phyloP scores from a whole-genome alignment of 2,329 filamentous ascomycete species.

The Fusarium palustre region DNA sequence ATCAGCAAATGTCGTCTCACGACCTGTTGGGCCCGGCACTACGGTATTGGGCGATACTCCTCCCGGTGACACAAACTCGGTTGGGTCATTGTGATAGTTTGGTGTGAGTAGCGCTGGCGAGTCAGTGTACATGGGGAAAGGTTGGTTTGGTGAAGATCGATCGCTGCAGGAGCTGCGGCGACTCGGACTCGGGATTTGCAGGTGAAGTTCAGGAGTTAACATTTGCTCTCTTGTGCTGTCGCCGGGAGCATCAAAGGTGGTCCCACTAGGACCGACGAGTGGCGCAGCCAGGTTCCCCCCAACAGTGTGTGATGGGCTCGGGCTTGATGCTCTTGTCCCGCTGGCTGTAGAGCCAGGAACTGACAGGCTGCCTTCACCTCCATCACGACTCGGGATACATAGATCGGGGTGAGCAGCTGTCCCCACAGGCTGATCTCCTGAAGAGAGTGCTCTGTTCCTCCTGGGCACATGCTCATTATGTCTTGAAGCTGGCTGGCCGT shows the following conservation, averaged over 20 bases:
- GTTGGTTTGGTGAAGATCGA: slow-evolving; percentile 64
- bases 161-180: slow-evolving; percentile 58
- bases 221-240: slow-evolving; percentile 15
- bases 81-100: slow-evolving; percentile 55
- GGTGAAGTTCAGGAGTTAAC: slow-evolving; percentile 50
- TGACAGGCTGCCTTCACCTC: slow-evolving; percentile 38
- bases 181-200: slow-evolving; percentile 64
- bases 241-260: slow-evolving; percentile 24
- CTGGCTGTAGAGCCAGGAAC: slow-evolving; percentile 32
- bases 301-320: slow-evolving; percentile 51
- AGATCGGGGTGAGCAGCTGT: slow-evolving; percentile 33
- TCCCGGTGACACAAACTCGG: slow-evolving; percentile 65
- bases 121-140: slow-evolving; percentile 78
- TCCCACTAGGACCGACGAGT: slow-evolving; percentile 47
- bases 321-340: slow-evolving; percentile 47
- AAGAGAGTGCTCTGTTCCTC: slow-evolving; percentile 59
- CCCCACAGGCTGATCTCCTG: slow-evolving; percentile 53
- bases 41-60: slow-evolving; percentile 58
- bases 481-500: slow-evolving; percentile 14
- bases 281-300: slow-evolving; percentile 58
- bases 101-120: slow-evolving; percentile 62
- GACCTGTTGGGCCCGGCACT: slow-evolving; percentile 54
- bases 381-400: slow-evolving; percentile 33
- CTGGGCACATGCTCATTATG: slow-evolving; percentile 17
- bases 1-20: slow-evolving; percentile 61